Evolutionary conservation across 1,139 yeast species (phyloP).

Genomic region (Citeromyces hawaiiensis): DNA sequence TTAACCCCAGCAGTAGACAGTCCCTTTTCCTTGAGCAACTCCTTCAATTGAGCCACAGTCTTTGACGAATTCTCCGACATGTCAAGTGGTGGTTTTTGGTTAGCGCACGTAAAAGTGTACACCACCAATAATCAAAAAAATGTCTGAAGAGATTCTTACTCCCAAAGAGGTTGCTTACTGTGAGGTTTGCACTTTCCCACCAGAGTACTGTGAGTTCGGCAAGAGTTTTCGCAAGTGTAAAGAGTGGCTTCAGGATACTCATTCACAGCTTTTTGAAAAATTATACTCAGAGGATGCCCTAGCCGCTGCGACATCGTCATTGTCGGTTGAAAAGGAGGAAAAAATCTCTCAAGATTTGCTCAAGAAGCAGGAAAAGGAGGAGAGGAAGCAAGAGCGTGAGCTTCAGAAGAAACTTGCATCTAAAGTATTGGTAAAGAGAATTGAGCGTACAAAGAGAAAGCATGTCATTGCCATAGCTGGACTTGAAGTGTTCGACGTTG

Average conservation of each 20-base stretch:
- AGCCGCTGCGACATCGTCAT: conserved; percentile 36
- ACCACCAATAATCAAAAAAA: not conserved
- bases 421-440: conserved; percentile 72
- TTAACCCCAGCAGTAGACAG: conserved; percentile 72
- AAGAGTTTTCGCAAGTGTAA: conserved; percentile 73
- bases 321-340: conserved; percentile 67
- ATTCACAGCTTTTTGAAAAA: conserved; percentile 40
- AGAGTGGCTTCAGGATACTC: conserved; percentile 57
- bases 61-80: conserved; percentile 10
- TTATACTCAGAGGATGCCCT: conserved; percentile 49
- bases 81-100: not conserved
- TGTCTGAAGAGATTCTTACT: conserved; percentile 10
- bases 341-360: conserved; percentile 71
- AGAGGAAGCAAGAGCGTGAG: conserved; percentile 78
- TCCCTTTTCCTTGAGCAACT: conserved; percentile 52
- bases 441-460: conserved; percentile 84
- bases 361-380: conserved; percentile 82
- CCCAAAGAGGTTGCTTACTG: conserved; percentile 54
- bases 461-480: conserved; percentile 82
- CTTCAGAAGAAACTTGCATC: conserved; percentile 65
- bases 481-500: conserved; percentile 78
- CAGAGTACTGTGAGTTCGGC: conserved; percentile 92
- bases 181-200: conserved; percentile 77
- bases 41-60: conserved; percentile 83
- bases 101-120: not conserved